Conservation (phyloP, 2,329 filamentous ascomycete genomes). For the Penicillium sp. region DNA sequence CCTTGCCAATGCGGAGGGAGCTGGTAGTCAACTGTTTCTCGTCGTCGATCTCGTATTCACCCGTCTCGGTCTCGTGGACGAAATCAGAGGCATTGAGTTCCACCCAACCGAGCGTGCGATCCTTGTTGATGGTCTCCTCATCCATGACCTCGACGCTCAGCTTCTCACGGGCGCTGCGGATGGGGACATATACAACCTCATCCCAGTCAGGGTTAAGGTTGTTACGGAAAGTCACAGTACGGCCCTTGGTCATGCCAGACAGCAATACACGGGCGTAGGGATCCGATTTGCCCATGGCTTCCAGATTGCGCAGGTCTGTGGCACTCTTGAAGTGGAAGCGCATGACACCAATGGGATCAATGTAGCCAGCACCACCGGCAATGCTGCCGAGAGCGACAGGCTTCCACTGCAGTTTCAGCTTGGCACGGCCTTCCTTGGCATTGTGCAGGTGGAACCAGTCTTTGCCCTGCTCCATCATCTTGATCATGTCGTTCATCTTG, state of each 20-base stretch:
- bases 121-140: slow-evolving; percentile 84
- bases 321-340: slow-evolving; percentile 87
- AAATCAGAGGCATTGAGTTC: slow-evolving; percentile 78
- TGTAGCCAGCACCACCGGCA: slow-evolving; percentile 75
- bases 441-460: slow-evolving; percentile 93
- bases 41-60: slow-evolving; percentile 77
- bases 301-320: slow-evolving; percentile 80
- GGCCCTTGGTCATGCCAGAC: slow-evolving; percentile 83
- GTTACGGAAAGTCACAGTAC: slow-evolving; percentile 94
- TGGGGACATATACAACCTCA: slow-evolving; percentile 88
- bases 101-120: slow-evolving; percentile 78
- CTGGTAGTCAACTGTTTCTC: slow-evolving; percentile 66
- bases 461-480: slow-evolving; percentile 84
- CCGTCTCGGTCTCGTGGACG: slow-evolving; percentile 70
- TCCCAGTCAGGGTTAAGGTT: slow-evolving; percentile 95
- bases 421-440: slow-evolving; percentile 76
- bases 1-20: slow-evolving; percentile 69
- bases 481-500: slow-evolving; percentile 88
- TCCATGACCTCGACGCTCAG: slow-evolving; percentile 94
- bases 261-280: slow-evolving; percentile 86
- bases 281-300: slow-evolving; percentile 95
- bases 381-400: slow-evolving; percentile 83
- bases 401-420: slow-evolving; percentile 92
- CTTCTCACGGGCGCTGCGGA: slow-evolving; percentile 80
- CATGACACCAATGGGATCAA: slow-evolving; percentile 92